Conservation (phyloP, 176 grass and related monocot genomes). For the Zizania latifolia region DNA sequence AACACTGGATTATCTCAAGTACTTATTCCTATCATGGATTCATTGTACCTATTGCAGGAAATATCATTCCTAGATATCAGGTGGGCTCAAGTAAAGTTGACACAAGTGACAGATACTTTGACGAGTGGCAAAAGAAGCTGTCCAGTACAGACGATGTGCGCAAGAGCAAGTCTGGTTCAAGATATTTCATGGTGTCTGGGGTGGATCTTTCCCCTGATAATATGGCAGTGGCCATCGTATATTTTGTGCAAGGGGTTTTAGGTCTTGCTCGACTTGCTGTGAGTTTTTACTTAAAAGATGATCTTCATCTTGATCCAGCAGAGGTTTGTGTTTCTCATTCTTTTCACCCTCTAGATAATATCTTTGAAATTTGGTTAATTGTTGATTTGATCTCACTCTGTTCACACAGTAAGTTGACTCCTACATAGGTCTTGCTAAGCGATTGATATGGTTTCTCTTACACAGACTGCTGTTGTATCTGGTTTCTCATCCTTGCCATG, state of each 20-base stretch:
- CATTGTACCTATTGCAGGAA: slow-evolving; percentile 32
- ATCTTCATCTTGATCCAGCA: slow-evolving; percentile 94
- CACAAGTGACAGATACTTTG: slow-evolving; percentile 18
- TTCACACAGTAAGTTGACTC: slow-evolving; percentile 2
- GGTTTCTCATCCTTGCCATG: slow-evolving; percentile 87
- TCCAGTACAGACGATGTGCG: slow-evolving; percentile 36
- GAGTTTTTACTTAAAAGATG: slow-evolving; percentile 93
- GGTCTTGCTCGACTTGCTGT: slow-evolving; percentile 95
- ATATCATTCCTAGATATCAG: slow-evolving; percentile 37
- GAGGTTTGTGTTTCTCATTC: slow-evolving; percentile 49
- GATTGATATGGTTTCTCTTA: slow-evolving; percentile 39
- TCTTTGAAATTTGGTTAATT: slow-evolving; percentile 12
- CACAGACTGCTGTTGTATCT: slow-evolving; percentile 97
- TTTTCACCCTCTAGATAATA: neutral
- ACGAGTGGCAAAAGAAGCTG: slow-evolving; percentile 19
- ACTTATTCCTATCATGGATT: slow-evolving; percentile 12
- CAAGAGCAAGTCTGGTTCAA: slow-evolving; percentile 41
- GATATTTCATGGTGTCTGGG: slow-evolving; percentile 65
- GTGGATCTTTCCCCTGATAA: slow-evolving; percentile 92
- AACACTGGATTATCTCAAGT: too few relatives aligned
- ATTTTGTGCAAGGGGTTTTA: slow-evolving; percentile 99
- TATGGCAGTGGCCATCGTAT: slow-evolving; percentile 92
- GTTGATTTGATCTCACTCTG: neutral
- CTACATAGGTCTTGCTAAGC: slow-evolving; percentile 7
- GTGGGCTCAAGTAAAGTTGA: slow-evolving; percentile 32